phyloP scores from a whole-genome alignment of 352 stramenopile genomes.

The Aphanomyces invadans region DNA sequence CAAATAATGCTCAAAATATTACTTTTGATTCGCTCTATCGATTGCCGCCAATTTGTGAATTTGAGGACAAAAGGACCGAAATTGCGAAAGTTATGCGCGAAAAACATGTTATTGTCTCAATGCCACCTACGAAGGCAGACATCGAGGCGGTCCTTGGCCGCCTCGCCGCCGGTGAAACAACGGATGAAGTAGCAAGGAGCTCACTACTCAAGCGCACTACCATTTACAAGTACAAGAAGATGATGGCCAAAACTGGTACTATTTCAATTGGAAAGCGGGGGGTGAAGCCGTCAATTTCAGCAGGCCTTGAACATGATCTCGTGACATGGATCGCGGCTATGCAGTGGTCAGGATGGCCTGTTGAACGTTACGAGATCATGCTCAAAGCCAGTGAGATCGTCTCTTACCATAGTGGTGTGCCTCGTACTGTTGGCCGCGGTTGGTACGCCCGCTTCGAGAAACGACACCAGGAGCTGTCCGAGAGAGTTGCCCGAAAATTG shows the following conservation, averaged over 20 bases:
- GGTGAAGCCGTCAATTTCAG: not conserved
- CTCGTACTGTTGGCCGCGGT: not conserved
- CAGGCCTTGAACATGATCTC: not conserved
- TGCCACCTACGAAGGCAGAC: not conserved
- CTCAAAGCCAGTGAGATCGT: not conserved
- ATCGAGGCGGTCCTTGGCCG: not conserved
- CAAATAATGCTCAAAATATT: not conserved
- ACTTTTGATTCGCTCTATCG: not conserved
- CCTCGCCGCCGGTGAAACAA: not conserved
- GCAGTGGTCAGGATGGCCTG: not conserved
- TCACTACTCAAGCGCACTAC: not conserved
- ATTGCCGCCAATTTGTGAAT: too few relatives aligned
- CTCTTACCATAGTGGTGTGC: not conserved
- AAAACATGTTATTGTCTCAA: not conserved
- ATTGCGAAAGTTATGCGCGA: not conserved
- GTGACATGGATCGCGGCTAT: conserved; percentile 3
- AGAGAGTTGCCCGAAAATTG: not conserved
- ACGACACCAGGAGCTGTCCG: not conserved
- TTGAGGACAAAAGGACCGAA: not conserved
- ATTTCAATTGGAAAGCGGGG: not conserved
- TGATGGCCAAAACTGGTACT: not conserved
- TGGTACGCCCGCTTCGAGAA: not conserved
- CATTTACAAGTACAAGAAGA: conserved; percentile 3
- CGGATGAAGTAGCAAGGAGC: not conserved
- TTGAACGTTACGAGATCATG: not conserved